Conservation (phyloP, 352 stramenopile genomes). For the Saprolegnia diclina region DNA sequence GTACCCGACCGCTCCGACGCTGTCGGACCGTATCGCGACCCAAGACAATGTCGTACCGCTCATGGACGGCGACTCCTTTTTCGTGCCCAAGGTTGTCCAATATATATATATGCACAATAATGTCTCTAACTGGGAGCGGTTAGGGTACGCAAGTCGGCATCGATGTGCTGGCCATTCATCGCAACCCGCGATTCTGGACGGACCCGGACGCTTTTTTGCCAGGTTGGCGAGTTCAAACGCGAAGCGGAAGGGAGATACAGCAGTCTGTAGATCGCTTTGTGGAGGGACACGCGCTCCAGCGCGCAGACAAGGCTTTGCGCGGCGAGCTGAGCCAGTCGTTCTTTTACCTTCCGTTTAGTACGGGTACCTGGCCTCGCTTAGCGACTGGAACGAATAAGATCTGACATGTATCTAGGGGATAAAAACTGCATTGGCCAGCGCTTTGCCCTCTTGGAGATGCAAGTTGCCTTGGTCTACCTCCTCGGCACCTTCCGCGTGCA, state of each 20-base stretch:
- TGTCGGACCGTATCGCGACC: neutral
- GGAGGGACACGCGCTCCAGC: neutral
- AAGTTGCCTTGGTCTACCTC: neutral
- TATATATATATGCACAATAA: neutral
- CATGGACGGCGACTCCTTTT: neutral
- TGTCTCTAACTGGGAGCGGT: neutral
- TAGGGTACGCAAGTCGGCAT: constrained; percentile 16
- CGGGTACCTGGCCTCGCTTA: neutral
- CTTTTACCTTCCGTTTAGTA: constrained; percentile 23
- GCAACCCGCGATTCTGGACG: constrained; percentile 8
- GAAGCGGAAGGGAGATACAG: neutral
- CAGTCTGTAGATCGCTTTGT: constrained; percentile 13
- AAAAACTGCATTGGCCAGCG: constrained; percentile 27
- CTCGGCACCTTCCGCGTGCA: constrained; percentile 9
- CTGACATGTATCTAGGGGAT: neutral
- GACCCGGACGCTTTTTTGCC: neutral
- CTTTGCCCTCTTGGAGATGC: constrained; percentile 14
- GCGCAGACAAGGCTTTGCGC: constrained; percentile 5
- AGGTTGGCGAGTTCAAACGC: neutral
- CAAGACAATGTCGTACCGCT: constrained; percentile 15
- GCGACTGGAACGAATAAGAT: neutral
- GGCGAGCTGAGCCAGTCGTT: constrained; percentile 4
- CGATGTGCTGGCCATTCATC: constrained; percentile 12
- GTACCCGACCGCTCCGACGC: constrained; percentile 6
- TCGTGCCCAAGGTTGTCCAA: constrained; percentile 13